Evolutionary conservation across 2,329 filamentous ascomycete genomes (phyloP).

Genomic region (Hypomyces rosellus): DNA sequence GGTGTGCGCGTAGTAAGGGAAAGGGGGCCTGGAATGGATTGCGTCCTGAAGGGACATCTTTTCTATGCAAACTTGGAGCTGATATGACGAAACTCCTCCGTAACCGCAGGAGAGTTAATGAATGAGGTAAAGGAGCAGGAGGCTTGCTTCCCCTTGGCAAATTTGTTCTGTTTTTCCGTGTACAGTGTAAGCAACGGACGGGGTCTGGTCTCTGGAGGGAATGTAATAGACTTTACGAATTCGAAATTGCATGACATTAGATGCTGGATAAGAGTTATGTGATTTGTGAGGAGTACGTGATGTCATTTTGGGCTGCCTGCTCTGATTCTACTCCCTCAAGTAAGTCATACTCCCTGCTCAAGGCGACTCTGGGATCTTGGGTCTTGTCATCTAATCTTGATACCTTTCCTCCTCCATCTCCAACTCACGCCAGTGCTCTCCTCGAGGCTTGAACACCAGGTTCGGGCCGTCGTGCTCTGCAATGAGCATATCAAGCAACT

Average conservation of each 20-base stretch:
- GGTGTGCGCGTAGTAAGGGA: neutral
- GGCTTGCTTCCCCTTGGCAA: slow-evolving; percentile 4
- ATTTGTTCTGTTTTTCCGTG: slow-evolving; percentile 13
- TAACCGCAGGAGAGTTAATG: neutral
- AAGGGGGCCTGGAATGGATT: neutral
- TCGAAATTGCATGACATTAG: slow-evolving; percentile 6
- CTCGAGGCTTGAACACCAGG: neutral
- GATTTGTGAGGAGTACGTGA: too few species aligned
- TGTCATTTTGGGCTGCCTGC: too few species aligned
- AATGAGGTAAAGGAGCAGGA: neutral
- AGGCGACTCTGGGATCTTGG: too few species aligned
- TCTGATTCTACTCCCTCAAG: too few species aligned
- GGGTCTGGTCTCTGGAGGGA: slow-evolving; percentile 10
- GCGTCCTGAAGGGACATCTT: neutral
- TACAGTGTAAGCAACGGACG: slow-evolving; percentile 15
- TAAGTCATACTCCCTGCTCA: too few species aligned
- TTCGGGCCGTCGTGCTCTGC: neutral
- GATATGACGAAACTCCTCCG: neutral
- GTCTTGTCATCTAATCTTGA: too few species aligned
- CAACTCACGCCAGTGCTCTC: neutral
- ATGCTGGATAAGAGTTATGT: slow-evolving; percentile 4
- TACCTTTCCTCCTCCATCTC: neutral
- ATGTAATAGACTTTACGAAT: slow-evolving; percentile 12
- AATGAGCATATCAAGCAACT: neutral
- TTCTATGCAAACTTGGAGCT: neutral